Evolutionary conservation across 805 yeast species (phyloP).

Genomic region (Starmerella roubikii): DNA sequence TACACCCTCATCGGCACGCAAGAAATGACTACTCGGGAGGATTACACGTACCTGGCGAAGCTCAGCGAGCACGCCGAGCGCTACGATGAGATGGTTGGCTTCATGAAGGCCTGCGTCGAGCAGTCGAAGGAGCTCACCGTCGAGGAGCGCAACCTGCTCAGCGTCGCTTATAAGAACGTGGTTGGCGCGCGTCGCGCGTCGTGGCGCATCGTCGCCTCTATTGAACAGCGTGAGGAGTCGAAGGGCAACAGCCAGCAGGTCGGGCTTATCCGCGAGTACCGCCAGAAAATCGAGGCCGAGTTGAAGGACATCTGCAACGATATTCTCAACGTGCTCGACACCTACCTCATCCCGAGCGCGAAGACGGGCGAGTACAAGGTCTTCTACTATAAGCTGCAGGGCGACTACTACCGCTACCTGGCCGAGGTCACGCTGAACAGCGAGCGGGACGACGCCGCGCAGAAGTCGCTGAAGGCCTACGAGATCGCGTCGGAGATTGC

Average conservation of each 20-base stretch:
- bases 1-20: no score
- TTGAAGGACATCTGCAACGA: slow-evolving; percentile 92
- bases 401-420: slow-evolving; percentile 97
- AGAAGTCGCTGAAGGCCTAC: slow-evolving; percentile 88
- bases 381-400: slow-evolving; percentile 98
- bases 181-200: slow-evolving; percentile 99
- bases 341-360: slow-evolving; percentile 86
- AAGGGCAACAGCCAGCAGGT: slow-evolving; percentile 89
- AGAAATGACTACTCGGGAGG: slow-evolving; percentile 61
- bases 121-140: slow-evolving; percentile 65
- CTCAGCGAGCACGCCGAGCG: slow-evolving; percentile 99
- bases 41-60: slow-evolving; percentile 93
- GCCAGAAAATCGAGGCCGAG: slow-evolving; percentile 89
- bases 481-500: slow-evolving; percentile 96
- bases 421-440: slow-evolving; percentile 94
- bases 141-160: slow-evolving; percentile 92
- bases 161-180: slow-evolving; percentile 97
- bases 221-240: slow-evolving; percentile 98
- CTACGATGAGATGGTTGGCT: slow-evolving; percentile 98
- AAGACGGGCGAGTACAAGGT: slow-evolving; percentile 97
- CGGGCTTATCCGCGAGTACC: slow-evolving; percentile 80
- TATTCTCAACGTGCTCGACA: slow-evolving; percentile 73
- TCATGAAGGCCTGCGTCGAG: slow-evolving; percentile 90
- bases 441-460: slow-evolving; percentile 89
- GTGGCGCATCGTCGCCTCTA: slow-evolving; percentile 97